phyloP scores from a whole-genome alignment of 2,329 filamentous ascomycete genomes.

The Stagonosporopsis chrysanthemi region DNA sequence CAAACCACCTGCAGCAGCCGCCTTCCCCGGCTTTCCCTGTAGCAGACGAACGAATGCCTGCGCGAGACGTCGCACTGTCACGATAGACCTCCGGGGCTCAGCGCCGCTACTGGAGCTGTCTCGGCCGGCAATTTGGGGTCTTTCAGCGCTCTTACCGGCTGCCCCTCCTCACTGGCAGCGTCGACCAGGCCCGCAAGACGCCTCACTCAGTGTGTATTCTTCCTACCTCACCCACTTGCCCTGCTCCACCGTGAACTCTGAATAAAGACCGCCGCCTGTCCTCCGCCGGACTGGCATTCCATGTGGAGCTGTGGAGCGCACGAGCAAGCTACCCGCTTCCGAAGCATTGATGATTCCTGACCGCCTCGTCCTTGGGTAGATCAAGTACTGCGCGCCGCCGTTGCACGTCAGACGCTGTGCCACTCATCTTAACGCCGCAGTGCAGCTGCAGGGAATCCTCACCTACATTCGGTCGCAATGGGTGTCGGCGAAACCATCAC shows the following conservation, averaged over 20 bases:
- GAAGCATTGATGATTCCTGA: slow-evolving; percentile 41
- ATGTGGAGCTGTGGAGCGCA: slow-evolving; percentile 36
- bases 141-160: slow-evolving; percentile 1
- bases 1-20: slow-evolving; percentile 30
- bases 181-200: slow-evolving; percentile 29
- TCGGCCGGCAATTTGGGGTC: slow-evolving; percentile 22
- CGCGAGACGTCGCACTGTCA: slow-evolving; percentile 40
- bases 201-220: slow-evolving; percentile 36
- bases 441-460: slow-evolving; percentile 32
- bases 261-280: slow-evolving; percentile 16
- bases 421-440: slow-evolving; percentile 27
- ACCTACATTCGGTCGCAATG: slow-evolving; percentile 34
- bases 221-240: slow-evolving; percentile 5
- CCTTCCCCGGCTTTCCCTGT: slow-evolving; percentile 31
- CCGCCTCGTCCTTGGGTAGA: slow-evolving; percentile 34
- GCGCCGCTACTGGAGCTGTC: slow-evolving; percentile 33
- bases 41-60: slow-evolving; percentile 37
- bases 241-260: slow-evolving; percentile 15
- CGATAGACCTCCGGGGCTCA: slow-evolving; percentile 34
- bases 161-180: slow-evolving; percentile 29
- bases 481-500: slow-evolving; percentile 76
- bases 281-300: slow-evolving; percentile 16
- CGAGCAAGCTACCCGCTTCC: slow-evolving; percentile 30
- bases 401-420: slow-evolving; percentile 27
- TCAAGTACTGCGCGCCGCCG: slow-evolving; percentile 23